Percentiles rank a stretch among this genome's conserved stretches.
Evolutionary conservation across 345 rosid genomes (phyloP).

Genomic region (Turnera subulata): DNA sequence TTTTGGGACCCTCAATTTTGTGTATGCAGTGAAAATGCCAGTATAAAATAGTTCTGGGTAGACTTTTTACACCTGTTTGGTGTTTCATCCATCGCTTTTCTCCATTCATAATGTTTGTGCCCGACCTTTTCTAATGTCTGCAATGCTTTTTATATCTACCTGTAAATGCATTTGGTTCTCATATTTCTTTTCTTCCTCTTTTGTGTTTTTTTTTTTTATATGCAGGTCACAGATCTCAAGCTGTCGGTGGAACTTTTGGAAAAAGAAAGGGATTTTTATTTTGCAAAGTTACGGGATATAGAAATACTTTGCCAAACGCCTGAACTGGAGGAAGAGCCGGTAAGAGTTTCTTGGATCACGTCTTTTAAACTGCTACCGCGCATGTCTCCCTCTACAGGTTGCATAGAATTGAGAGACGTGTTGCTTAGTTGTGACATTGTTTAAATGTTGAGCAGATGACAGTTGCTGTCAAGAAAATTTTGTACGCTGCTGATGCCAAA

Average conservation of each 20-base stretch:
- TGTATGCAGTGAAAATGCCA: conserved; percentile 5
- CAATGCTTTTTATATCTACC: no score
- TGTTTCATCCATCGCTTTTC: no score
- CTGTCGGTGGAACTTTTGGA: conserved; percentile 72
- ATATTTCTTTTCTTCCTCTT: neutral
- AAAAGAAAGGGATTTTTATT: conserved; percentile 93
- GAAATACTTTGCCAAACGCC: conserved; percentile 84
- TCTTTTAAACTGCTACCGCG: no score
- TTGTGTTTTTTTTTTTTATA: conserved; percentile 1
- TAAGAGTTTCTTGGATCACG: conserved; percentile 25
- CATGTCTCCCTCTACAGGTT: no score
- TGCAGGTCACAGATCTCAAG: conserved; percentile 67
- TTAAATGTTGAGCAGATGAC: conserved; percentile 48
- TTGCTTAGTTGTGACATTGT: neutral
- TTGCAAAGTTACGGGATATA: conserved; percentile 75
- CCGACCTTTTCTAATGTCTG: no score
- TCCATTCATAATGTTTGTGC: no score
- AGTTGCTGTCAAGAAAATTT: conserved; percentile 74
- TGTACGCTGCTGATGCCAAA: conserved; percentile 78
- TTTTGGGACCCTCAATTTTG: neutral
- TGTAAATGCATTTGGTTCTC: no score
- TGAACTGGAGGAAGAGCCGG: conserved; percentile 60
- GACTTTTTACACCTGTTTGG: no score
- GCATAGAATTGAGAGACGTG: no score
- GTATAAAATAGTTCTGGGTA: no score